These are phyloP conservation scores for Huntiella bhutanensis DNA, from an alignment of 2,329 filamentous ascomycete genomes.

Conservation along the genomic window DNA sequence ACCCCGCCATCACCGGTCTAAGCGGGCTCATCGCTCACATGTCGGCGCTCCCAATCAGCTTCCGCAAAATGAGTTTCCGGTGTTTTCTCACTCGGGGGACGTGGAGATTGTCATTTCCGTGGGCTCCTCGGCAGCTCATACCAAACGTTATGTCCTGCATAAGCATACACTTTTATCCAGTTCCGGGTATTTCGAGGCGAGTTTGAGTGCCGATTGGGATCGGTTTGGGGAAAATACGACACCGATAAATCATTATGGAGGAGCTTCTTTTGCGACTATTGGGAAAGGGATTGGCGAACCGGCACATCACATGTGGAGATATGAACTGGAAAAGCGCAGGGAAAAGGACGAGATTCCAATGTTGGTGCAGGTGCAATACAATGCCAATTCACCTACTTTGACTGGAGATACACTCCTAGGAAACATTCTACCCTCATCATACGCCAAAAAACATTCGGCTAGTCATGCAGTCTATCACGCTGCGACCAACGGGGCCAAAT, in stretches of 20 bases:
- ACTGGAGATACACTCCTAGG: neutral
- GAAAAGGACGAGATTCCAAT: slow-evolving; percentile 66
- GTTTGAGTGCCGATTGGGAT: slow-evolving; percentile 64
- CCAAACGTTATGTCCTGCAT: slow-evolving; percentile 76
- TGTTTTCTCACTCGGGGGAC: slow-evolving; percentile 79
- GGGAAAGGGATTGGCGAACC: neutral
- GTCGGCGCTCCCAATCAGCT: slow-evolving; percentile 50
- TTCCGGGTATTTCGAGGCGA: slow-evolving; percentile 84
- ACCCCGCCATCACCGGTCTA: slow-evolving; percentile 31
- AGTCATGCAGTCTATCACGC: neutral
- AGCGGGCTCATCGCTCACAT: slow-evolving; percentile 66
- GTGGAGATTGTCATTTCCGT: slow-evolving; percentile 70
- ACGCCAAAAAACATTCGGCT: neutral
- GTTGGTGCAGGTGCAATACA: slow-evolving; percentile 58
- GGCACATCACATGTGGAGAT: slow-evolving; percentile 45
- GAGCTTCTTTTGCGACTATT: neutral
- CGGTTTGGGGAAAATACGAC: slow-evolving; percentile 15
- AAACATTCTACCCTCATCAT: neutral
- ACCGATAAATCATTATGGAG: neutral
- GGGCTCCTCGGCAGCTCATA: slow-evolving; percentile 28
- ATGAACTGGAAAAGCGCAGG: slow-evolving; percentile 50
- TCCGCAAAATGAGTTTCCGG: slow-evolving; percentile 76
- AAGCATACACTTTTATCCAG: slow-evolving; percentile 72
- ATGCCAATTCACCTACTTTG: neutral
- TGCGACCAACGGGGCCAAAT: too few species aligned